Evolutionary conservation across 495 filamentous ascomycete species (phyloP).

Genomic region (Trichoderma gamsii): DNA sequence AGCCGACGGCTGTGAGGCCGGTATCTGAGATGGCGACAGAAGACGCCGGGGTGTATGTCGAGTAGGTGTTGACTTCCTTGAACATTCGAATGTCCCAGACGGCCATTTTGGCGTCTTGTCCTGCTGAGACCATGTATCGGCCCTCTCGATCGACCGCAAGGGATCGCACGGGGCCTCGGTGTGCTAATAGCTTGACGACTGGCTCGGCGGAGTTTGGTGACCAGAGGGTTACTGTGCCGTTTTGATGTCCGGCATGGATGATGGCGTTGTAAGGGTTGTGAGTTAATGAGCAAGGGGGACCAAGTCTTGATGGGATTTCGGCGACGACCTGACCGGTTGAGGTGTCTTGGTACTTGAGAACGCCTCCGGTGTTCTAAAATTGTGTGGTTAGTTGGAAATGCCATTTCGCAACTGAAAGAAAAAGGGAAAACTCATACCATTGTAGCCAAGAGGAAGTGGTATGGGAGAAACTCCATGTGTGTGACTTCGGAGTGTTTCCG

Average conservation of each 20-base stretch:
- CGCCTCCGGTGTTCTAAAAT: constrained; percentile 39
- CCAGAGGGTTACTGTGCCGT: constrained; percentile 90
- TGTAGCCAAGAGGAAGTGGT: constrained; percentile 89
- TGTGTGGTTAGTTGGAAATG: neutral
- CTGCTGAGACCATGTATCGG: constrained; percentile 90
- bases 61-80: constrained; percentile 86
- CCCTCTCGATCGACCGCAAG: constrained; percentile 84
- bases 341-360: constrained; percentile 90
- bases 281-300: constrained; percentile 72
- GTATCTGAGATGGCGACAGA: constrained; percentile 83
- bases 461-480: constrained; percentile 91
- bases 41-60: constrained; percentile 76
- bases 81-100: constrained; percentile 97
- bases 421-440: constrained; percentile 47
- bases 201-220: constrained; percentile 85
- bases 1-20: constrained; percentile 79
- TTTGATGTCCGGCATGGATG: constrained; percentile 85
- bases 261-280: constrained; percentile 92
- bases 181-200: constrained; percentile 88
- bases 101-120: constrained; percentile 85
- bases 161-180: constrained; percentile 84
- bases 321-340: constrained; percentile 81
- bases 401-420: neutral
- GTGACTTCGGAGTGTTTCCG: constrained; percentile 87
- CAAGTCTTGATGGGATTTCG: constrained; percentile 75